These are phyloP conservation scores for Podospora pseudoanserina DNA, from an alignment of 495 filamentous ascomycete genomes.

Conservation along the genomic window DNA sequence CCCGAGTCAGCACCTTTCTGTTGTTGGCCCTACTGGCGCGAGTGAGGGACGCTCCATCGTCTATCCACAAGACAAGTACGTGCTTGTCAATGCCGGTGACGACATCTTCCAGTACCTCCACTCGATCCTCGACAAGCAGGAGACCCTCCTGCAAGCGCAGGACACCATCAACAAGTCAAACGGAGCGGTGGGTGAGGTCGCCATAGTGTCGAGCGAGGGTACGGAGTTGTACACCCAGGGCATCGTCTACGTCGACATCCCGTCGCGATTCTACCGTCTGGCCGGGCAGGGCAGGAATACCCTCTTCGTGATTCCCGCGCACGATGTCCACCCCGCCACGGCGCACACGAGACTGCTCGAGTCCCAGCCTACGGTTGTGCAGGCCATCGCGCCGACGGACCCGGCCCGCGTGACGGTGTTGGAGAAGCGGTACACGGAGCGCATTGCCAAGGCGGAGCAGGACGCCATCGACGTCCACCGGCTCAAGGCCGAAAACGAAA, in stretches of 20 bases:
- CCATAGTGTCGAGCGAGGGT: constrained; percentile 21
- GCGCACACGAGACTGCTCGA: constrained; percentile 41
- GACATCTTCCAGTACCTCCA: constrained; percentile 45
- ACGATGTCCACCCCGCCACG: constrained; percentile 41
- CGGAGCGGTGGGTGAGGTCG: constrained; percentile 34
- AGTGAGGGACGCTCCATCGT: constrained; percentile 36
- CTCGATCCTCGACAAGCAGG: constrained; percentile 43
- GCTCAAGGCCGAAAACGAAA: constrained; percentile 12
- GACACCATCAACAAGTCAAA: constrained; percentile 24
- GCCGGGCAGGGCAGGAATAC: constrained; percentile 36
- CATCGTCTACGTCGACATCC: constrained; percentile 41
- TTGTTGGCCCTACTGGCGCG: constrained; percentile 36
- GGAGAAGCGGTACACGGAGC: constrained; percentile 31
- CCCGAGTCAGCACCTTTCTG: constrained; percentile 38
- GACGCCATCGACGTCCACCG: constrained; percentile 17
- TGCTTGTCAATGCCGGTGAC: constrained; percentile 50
- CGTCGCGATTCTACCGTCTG: constrained; percentile 47
- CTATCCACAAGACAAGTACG: constrained; percentile 49
- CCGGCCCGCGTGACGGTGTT: constrained; percentile 34
- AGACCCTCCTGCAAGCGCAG: constrained; percentile 29
- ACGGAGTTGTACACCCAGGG: constrained; percentile 33
- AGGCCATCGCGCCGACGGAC: constrained; percentile 34
- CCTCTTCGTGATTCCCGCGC: constrained; percentile 51
- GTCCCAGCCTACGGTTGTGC: constrained; percentile 44
- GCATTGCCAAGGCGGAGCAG: constrained; percentile 8